Evolutionary conservation across 225 moss, liverwort and hornwort species (phyloP).

Genomic region (Sphagnum tenellum): DNA sequence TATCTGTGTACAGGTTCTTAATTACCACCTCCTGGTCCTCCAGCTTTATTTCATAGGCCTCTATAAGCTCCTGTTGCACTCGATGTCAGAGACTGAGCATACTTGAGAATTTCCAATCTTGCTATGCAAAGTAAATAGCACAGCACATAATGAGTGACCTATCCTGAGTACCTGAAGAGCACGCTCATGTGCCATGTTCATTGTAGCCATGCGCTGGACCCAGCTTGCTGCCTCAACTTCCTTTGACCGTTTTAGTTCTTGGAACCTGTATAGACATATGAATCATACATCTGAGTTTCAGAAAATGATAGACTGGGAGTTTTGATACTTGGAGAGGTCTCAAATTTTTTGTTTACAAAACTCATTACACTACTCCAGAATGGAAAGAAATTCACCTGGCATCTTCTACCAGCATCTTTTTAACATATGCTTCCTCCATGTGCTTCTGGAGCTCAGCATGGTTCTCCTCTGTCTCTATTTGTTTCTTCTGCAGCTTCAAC

Average conservation of each 20-base stretch:
- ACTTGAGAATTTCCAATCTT: too few species aligned
- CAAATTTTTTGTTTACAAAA: too few species aligned
- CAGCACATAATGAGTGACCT: too few species aligned
- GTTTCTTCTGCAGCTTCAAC: conserved; percentile 53
- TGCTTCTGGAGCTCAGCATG: conserved; percentile 45
- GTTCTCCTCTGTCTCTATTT: conserved; percentile 34
- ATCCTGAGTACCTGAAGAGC: conserved; percentile 13
- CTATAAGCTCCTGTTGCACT: conserved; percentile 52
- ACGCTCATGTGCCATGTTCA: conserved; percentile 26
- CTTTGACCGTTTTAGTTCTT: conserved; percentile 15
- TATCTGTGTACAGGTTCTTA: conserved; percentile 32
- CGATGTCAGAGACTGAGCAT: too few species aligned
- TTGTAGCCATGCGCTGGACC: conserved; percentile 20
- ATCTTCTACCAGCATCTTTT: conserved; percentile 65
- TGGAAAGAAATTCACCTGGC: conserved; percentile 34
- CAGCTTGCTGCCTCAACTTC: conserved; percentile 19
- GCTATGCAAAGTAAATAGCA: too few species aligned
- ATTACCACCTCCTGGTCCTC: conserved; percentile 41
- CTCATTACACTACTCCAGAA: too few species aligned
- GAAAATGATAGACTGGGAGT: too few species aligned
- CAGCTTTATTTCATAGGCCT: conserved; percentile 66
- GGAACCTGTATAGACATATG: conserved; percentile 8
- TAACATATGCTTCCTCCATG: conserved; percentile 70
- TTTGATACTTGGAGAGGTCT: too few species aligned
- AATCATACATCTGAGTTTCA: too few species aligned